Percentiles rank a stretch among this genome's conserved stretches.
Evolutionary conservation across 176 grass and related monocot genomes (phyloP).

Genomic region (Carex littledalei): DNA sequence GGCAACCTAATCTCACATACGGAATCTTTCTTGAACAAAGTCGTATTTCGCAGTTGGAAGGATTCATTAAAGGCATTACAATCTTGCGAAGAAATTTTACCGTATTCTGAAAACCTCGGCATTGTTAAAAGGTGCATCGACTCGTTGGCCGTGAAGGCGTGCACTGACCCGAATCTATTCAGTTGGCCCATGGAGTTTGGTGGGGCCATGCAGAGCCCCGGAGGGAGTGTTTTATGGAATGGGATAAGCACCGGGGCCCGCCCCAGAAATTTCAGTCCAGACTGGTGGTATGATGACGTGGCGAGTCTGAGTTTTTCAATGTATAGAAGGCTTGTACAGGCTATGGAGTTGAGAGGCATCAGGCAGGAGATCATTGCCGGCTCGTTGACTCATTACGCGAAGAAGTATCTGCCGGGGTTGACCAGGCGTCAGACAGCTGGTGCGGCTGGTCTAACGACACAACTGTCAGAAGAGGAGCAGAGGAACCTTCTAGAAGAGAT

Average conservation of each 20-base stretch:
- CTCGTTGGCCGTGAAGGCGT: conserved; percentile 69
- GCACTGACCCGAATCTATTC: conserved; percentile 74
- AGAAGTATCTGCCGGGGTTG: conserved; percentile 72
- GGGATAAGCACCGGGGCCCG: conserved; percentile 84
- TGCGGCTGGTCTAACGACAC: conserved; percentile 19
- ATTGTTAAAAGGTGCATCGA: conserved; percentile 87
- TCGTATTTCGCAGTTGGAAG: conserved; percentile 76
- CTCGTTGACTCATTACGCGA: conserved; percentile 64
- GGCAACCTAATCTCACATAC: conserved; percentile 76
- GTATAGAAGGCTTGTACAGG: conserved; percentile 74
- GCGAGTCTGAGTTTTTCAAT: conserved; percentile 57
- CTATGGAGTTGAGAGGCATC: conserved; percentile 66
- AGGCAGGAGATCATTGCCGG: conserved; percentile 61
- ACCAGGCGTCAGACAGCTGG: conserved; percentile 61
- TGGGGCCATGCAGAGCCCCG: conserved; percentile 73
- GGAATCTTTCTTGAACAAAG: conserved; percentile 71
- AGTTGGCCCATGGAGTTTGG: conserved; percentile 71
- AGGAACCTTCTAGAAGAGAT: conserved; percentile 78
- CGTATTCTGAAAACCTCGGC: conserved; percentile 65
- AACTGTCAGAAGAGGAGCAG: conserved; percentile 65
- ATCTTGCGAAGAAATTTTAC: conserved; percentile 71
- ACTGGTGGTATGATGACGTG: conserved; percentile 92
- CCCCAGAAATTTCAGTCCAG: conserved; percentile 70
- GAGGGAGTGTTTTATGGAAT: conserved; percentile 83
- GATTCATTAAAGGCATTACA: conserved; percentile 62